Evolutionary conservation across 495 filamentous ascomycete species (phyloP).

Genomic region (Lasiosphaeria ovina): DNA sequence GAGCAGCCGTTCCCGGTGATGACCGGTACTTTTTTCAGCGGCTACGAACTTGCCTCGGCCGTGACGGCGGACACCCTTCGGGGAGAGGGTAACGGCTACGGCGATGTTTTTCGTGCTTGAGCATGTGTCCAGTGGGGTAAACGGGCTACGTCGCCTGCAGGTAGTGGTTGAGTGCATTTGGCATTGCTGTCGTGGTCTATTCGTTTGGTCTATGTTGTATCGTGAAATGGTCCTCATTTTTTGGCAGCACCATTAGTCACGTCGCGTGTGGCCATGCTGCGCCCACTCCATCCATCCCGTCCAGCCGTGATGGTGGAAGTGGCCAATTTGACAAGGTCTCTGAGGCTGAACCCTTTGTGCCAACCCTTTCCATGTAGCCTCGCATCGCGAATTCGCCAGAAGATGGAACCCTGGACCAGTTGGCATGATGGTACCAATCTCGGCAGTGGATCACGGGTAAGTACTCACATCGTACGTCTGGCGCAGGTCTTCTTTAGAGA

Average conservation of each 20-base stretch:
- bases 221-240: background rate
- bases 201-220: too few relatives aligned
- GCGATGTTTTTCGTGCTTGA: too few relatives aligned
- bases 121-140: too few relatives aligned
- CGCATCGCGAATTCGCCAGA: slow-evolving; percentile 32
- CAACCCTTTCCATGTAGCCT: slow-evolving; percentile 22
- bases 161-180: too few relatives aligned
- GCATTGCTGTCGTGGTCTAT: too few relatives aligned
- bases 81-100: too few relatives aligned
- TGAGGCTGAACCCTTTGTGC: slow-evolving; percentile 29
- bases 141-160: too few relatives aligned
- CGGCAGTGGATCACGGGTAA: background rate
- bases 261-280: background rate
- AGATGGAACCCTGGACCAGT: slow-evolving; percentile 22
- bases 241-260: background rate
- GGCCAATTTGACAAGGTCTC: slow-evolving; percentile 7
- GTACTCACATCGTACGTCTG: slow-evolving; percentile 41
- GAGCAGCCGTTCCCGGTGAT: slow-evolving; percentile 5
- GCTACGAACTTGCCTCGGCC: too few relatives aligned
- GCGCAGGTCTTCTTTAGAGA: slow-evolving; percentile 49
- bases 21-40: too few relatives aligned
- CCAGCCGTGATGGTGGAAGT: too few relatives aligned
- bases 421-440: background rate
- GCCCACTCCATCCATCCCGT: background rate
- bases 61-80: too few relatives aligned